Conservation (phyloP, 805 yeast genomes). For the Wickerhamiella vanderwaltii region DNA sequence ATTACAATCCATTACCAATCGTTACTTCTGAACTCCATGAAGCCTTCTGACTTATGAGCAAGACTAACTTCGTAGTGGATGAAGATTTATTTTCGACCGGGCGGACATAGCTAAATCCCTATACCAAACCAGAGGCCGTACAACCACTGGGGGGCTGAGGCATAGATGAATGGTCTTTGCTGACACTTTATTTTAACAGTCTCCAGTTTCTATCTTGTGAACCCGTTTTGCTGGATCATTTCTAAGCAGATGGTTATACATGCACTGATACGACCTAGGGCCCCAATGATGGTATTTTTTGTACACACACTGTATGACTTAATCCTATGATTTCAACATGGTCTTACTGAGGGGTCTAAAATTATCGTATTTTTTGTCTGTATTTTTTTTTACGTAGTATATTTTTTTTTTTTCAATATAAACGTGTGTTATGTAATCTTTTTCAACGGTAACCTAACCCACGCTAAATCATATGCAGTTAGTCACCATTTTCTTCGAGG, state of each 20-base stretch:
- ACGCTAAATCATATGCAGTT: conserved; percentile 4
- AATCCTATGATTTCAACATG: conserved; percentile 8
- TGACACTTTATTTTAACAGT: conserved; percentile 16
- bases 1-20: conserved; percentile 22
- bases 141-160: conserved; percentile 20
- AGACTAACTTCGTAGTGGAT: conserved; percentile 24
- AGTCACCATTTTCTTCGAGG: no score
- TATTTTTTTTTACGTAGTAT: no score
- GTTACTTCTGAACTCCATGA: conserved; percentile 28
- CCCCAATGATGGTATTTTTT: conserved; percentile 27
- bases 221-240: not conserved
- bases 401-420: no score
- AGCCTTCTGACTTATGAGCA: conserved; percentile 15
- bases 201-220: conserved; percentile 3
- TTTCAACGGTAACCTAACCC: conserved; percentile 6
- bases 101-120: conserved; percentile 26
- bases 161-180: conserved; percentile 22
- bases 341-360: conserved; percentile 10
- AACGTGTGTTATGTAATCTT: not conserved
- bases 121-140: conserved; percentile 22
- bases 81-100: conserved; percentile 30
- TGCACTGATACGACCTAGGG: no score
- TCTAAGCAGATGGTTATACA: not conserved
- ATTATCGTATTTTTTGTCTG: not conserved
- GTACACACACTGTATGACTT: conserved; percentile 28